Evolutionary conservation across 768 basidiomycete species (phyloP).

Genomic region (Phanerochaete carnosa): DNA sequence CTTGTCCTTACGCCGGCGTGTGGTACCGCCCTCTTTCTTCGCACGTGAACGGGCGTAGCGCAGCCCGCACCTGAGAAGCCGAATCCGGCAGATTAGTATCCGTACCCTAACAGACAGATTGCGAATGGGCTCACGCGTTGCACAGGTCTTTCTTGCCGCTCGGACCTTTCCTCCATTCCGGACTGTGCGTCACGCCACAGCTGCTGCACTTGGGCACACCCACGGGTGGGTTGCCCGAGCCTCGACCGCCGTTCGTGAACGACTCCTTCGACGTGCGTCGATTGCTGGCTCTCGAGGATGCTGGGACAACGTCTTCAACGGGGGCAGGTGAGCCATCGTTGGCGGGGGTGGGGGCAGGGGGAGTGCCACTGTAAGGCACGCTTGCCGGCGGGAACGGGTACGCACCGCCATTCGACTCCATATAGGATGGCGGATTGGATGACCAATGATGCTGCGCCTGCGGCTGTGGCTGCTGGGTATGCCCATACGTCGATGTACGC

Average conservation of each 20-base stretch:
- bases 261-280: conserved; percentile 41
- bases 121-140: conserved; percentile 67
- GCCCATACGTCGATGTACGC: conserved; percentile 24
- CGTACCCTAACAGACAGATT: neutral
- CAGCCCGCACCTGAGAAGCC: conserved; percentile 64
- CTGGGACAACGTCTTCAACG: conserved; percentile 33
- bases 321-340: conserved; percentile 18
- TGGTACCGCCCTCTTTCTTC: conserved; percentile 75
- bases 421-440: conserved; percentile 40
- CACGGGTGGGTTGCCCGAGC: conserved; percentile 61
- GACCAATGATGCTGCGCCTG: conserved; percentile 36
- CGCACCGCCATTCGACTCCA: conserved; percentile 18
- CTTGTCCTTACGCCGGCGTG: conserved; percentile 69
- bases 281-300: conserved; percentile 51
- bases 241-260: conserved; percentile 41
- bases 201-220: conserved; percentile 74
- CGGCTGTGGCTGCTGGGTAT: conserved; percentile 24
- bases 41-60: conserved; percentile 85
- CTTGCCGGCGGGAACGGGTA: conserved; percentile 20
- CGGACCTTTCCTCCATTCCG: conserved; percentile 91
- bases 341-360: neutral
- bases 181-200: conserved; percentile 78
- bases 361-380: conserved; percentile 12
- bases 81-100: conserved; percentile 4
- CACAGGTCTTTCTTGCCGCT: conserved; percentile 89